Evolutionary conservation across 345 rosid genomes (phyloP).

Genomic region (Eucalyptus tenuipes): DNA sequence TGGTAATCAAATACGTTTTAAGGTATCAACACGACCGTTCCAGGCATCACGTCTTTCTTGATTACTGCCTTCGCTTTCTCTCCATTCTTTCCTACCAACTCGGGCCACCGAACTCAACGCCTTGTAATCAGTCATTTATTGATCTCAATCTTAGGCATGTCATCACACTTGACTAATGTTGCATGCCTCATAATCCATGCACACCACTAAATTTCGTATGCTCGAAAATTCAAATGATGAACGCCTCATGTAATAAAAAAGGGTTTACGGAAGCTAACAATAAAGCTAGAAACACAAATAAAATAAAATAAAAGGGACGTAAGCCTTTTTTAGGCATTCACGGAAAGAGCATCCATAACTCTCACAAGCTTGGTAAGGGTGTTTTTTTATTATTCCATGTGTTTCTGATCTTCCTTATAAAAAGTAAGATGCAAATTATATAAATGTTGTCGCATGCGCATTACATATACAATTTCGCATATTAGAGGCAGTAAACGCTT

Average conservation of each 20-base stretch:
- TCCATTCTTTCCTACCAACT: neutral
- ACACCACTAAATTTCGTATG: neutral
- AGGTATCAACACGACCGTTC: neutral
- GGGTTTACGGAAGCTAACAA: neutral
- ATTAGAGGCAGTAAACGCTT: neutral
- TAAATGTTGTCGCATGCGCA: neutral
- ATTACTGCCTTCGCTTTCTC: neutral
- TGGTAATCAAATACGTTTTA: too few relatives aligned
- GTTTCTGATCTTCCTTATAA: neutral
- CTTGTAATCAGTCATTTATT: neutral
- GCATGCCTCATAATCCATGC: neutral
- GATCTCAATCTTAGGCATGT: neutral
- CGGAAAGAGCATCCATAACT: neutral
- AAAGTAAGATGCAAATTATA: neutral
- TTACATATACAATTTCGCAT: neutral
- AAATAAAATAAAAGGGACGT: neutral
- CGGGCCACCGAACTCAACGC: neutral
- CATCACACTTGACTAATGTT: neutral
- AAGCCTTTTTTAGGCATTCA: neutral
- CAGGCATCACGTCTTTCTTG: neutral
- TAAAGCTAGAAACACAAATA: too few relatives aligned
- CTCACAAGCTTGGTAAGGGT: neutral
- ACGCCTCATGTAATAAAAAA: neutral
- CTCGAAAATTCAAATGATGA: neutral
- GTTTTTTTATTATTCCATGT: neutral